These are phyloP conservation scores for Boletus semigastroideus DNA, from an alignment of 1,284 basidiomycete genomes.

Conservation along the genomic window DNA sequence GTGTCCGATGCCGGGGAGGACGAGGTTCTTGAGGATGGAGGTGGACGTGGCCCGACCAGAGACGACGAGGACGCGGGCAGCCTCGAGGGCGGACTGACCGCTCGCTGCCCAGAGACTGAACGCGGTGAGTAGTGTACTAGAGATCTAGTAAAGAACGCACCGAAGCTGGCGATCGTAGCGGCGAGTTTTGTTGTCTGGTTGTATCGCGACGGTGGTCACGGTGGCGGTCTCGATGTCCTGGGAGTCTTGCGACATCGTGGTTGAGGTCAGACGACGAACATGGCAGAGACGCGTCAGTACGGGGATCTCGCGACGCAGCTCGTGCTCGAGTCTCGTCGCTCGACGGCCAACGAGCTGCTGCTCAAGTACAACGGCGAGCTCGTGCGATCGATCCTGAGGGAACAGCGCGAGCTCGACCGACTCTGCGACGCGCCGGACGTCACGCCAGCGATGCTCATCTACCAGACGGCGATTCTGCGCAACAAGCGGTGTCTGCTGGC, in stretches of 20 bases:
- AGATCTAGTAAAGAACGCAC: constrained; percentile 54
- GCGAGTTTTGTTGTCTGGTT: constrained; percentile 83
- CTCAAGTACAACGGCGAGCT: constrained; percentile 92
- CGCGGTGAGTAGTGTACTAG: too few species aligned
- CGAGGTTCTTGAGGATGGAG: constrained; percentile 91
- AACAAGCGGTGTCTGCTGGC: constrained; percentile 94
- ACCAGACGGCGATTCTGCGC: constrained; percentile 83
- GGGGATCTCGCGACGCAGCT: constrained; percentile 88
- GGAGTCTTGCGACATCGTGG: constrained; percentile 36
- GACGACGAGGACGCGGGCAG: constrained; percentile 79
- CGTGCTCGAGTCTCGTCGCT: constrained; percentile 81
- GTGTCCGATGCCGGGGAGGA: constrained; percentile 90
- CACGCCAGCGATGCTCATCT: constrained; percentile 77
- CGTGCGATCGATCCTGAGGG: constrained; percentile 84
- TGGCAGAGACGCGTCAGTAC: constrained; percentile 45
- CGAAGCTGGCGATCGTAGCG: constrained; percentile 91
- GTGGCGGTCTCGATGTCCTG: constrained; percentile 55
- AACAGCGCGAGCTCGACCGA: constrained; percentile 86
- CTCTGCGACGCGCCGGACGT: constrained; percentile 47
- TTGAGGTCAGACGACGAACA: constrained; percentile 13
- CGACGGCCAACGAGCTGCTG: constrained; percentile 78
- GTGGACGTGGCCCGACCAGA: constrained; percentile 81
- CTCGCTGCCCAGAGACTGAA: constrained; percentile 95
- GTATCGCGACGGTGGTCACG: constrained; percentile 48
- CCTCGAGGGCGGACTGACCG: constrained; percentile 91